These are phyloP conservation scores for Linderniella brevidens DNA, from an alignment of 257 asterid genomes.

Conservation along the genomic window DNA sequence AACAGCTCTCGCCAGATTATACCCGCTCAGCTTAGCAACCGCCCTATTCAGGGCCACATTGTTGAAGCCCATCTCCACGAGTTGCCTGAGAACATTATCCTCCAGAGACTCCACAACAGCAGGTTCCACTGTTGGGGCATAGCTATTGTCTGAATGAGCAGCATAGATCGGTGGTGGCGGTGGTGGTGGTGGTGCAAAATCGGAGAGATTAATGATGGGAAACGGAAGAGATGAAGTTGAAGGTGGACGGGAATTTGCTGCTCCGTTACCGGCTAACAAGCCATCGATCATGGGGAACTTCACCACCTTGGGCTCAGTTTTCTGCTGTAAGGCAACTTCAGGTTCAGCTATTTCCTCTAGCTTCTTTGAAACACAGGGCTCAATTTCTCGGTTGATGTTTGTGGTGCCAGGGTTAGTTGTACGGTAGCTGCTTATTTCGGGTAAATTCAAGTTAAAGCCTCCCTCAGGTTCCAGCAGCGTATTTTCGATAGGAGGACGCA, in stretches of 20 bases:
- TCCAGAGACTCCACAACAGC: conserved; percentile 16
- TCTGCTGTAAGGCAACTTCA: conserved; percentile 12
- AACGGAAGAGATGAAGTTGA: conserved; percentile 12
- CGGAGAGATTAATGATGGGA: conserved; percentile 13
- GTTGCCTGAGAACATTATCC: conserved; percentile 45
- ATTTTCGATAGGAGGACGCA: conserved; percentile 31
- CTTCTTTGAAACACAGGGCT: conserved; percentile 16
- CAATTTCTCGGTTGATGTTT: conserved; percentile 17
- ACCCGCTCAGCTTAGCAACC: conserved; percentile 49
- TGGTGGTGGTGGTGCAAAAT: conserved; percentile 4
- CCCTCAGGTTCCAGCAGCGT: conserved; percentile 21
- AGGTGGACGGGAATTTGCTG: conserved; percentile 13
- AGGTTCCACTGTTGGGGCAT: conserved; percentile 1
- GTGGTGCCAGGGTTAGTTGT: conserved; percentile 21
- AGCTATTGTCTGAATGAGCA: no score
- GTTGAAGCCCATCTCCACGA: conserved; percentile 71
- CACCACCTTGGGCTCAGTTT: conserved; percentile 42
- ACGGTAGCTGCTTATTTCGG: conserved; percentile 18
- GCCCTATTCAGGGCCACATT: conserved; percentile 63
- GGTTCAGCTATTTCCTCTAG: conserved; percentile 18
- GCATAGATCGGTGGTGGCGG: neutral
- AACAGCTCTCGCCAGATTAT: conserved; percentile 48
- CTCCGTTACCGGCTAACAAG: conserved; percentile 31
- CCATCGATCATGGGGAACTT: conserved; percentile 67
- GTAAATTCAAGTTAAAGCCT: conserved; percentile 64